Evolutionary conservation across 352 stramenopile species (phyloP).

Genomic region (Pythium oligandrum): DNA sequence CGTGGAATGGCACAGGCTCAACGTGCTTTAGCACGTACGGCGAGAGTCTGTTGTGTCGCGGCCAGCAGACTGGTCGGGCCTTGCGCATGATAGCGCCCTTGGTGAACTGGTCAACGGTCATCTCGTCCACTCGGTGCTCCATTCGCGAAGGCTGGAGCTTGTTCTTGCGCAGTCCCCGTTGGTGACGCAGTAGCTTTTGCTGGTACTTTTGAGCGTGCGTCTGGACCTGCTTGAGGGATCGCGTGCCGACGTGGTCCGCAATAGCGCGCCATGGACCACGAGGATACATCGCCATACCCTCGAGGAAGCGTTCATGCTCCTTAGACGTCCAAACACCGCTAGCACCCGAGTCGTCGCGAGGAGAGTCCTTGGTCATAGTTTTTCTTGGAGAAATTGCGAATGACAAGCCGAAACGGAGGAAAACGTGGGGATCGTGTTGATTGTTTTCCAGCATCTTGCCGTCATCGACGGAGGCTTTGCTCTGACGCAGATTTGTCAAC

Average conservation of each 20-base stretch:
- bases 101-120: slow-evolving; percentile 16
- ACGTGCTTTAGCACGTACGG: not conserved
- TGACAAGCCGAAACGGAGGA: too few species aligned
- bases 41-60: not conserved
- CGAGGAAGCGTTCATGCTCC: too few species aligned
- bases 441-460: too few species aligned
- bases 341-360: too few species aligned
- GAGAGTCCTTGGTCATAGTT: too few species aligned
- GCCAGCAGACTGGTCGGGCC: slow-evolving; percentile 1
- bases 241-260: not conserved
- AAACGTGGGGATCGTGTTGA: too few species aligned
- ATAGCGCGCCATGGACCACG: too few species aligned
- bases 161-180: not conserved
- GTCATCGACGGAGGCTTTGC: too few species aligned
- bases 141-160: slow-evolving; percentile 12
- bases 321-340: too few species aligned
- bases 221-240: not conserved
- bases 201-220: not conserved
- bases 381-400: too few species aligned
- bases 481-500: too few species aligned
- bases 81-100: slow-evolving; percentile 12
- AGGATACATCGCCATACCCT: too few species aligned
- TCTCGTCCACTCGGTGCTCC: slow-evolving; percentile 15
- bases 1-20: not conserved
- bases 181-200: not conserved